phyloP scores from a whole-genome alignment of 2,329 filamentous ascomycete species.

The Beauveria australis region DNA sequence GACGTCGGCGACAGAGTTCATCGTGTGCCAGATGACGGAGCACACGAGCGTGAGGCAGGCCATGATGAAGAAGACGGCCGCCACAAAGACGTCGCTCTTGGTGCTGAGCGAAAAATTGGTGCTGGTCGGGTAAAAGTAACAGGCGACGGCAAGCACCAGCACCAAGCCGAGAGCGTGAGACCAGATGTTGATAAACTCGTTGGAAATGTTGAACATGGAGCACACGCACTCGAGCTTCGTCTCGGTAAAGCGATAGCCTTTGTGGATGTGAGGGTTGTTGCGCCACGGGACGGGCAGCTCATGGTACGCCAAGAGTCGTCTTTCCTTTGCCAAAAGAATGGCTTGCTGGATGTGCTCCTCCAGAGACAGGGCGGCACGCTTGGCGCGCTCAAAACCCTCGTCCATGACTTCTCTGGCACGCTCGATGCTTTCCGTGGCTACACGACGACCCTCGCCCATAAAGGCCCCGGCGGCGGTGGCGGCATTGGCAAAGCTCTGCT shows the following conservation, averaged over 20 bases:
- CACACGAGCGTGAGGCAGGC: conserved; percentile 92
- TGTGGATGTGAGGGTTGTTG: conserved; percentile 86
- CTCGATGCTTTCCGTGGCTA: conserved; percentile 70
- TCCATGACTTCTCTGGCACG: conserved; percentile 70
- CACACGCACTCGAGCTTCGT: conserved; percentile 82
- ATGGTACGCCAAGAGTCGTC: conserved; percentile 79
- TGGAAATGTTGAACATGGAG: conserved; percentile 77
- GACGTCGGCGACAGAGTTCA: conserved; percentile 92
- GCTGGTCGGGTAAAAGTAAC: conserved; percentile 91
- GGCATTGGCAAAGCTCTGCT: conserved; percentile 61
- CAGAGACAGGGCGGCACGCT: conserved; percentile 70
- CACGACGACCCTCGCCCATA: conserved; percentile 69
- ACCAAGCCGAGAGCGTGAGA: conserved; percentile 86
- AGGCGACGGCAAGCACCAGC: conserved; percentile 77
- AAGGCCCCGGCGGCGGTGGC: conserved; percentile 62
- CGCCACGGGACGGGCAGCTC: conserved; percentile 88
- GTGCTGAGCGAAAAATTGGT: conserved; percentile 80
- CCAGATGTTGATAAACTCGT: conserved; percentile 98
- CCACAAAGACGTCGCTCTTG: conserved; percentile 82
- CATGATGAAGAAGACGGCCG: conserved; percentile 90
- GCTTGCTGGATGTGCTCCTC: conserved; percentile 80
- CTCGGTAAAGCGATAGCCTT: conserved; percentile 88
- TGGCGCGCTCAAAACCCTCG: conserved; percentile 74
- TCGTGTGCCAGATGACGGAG: conserved; percentile 96
- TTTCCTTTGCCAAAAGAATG: conserved; percentile 63